Evolutionary conservation across 2,329 filamentous ascomycete species (phyloP).

Genomic region (Penicillium sclerotiorum): DNA sequence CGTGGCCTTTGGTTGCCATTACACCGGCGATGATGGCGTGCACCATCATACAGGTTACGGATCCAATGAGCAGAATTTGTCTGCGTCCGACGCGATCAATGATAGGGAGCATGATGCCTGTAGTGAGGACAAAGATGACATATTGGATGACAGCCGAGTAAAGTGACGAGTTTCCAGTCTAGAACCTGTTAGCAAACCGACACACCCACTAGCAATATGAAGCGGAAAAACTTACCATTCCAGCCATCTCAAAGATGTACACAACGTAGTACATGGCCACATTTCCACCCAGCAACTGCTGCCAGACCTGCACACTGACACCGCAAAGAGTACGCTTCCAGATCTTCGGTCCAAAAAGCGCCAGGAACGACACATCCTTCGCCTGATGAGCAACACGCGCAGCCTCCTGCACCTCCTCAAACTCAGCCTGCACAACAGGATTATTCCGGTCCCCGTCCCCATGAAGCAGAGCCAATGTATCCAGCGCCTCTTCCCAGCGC

Average conservation of each 20-base stretch:
- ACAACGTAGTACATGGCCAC: constrained; percentile 63
- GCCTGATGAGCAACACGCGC: constrained; percentile 35
- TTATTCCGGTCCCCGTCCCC: constrained; percentile 58
- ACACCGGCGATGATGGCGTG: constrained; percentile 60
- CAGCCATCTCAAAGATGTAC: constrained; percentile 64
- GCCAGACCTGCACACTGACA: constrained; percentile 59
- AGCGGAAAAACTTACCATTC: constrained; percentile 40
- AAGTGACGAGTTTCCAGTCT: constrained; percentile 46
- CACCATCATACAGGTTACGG: constrained; percentile 49
- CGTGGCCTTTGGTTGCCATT: constrained; percentile 53
- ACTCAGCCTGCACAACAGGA: constrained; percentile 59
- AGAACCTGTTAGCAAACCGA: constrained; percentile 8
- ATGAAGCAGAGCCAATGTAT: constrained; percentile 60
- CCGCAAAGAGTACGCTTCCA: constrained; percentile 57
- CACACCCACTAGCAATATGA: no score
- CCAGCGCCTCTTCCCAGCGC: constrained; percentile 56
- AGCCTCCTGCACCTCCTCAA: constrained; percentile 40
- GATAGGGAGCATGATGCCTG: constrained; percentile 52
- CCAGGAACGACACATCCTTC: constrained; percentile 36
- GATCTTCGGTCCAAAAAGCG: constrained; percentile 52
- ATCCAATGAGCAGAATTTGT: constrained; percentile 50
- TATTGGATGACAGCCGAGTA: constrained; percentile 61
- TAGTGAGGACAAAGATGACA: constrained; percentile 59
- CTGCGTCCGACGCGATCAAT: constrained; percentile 56
- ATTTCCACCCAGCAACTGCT: constrained; percentile 61